phyloP scores from a whole-genome alignment of 805 yeast genomes.

The Zygoascus flipseniorum region DNA sequence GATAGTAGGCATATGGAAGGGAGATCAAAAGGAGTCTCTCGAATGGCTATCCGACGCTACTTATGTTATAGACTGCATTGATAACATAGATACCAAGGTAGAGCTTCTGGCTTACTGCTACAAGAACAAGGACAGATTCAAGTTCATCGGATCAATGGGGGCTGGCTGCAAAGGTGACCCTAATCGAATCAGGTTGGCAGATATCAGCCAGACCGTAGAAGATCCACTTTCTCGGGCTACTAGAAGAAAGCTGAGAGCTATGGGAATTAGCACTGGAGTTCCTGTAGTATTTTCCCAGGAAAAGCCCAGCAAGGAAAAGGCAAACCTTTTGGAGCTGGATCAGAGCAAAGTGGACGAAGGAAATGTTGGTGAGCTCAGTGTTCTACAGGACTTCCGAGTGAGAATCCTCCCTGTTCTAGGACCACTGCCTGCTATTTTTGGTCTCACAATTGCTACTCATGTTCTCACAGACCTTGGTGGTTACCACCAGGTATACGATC shows the following conservation, averaged over 20 bases:
- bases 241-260: conserved; percentile 70
- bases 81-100: conserved; percentile 93
- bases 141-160: conserved; percentile 89
- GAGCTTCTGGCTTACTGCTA: conserved; percentile 74
- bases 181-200: conserved; percentile 81
- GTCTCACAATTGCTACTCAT: conserved; percentile 80
- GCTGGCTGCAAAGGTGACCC: conserved; percentile 97
- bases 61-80: conserved; percentile 89
- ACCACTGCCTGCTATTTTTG: conserved; percentile 95
- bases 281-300: conserved; percentile 91
- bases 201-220: conserved; percentile 82
- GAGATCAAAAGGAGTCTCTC: conserved; percentile 21
- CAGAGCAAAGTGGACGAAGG: conserved; percentile 77
- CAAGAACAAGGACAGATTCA: conserved; percentile 37
- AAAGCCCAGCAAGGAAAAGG: conserved; percentile 94
- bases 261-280: conserved; percentile 67
- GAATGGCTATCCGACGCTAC: conserved; percentile 35
- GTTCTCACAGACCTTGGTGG: conserved; percentile 73
- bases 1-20: conserved; percentile 63
- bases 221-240: conserved; percentile 88
- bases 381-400: conserved; percentile 83
- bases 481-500: conserved; percentile 37
- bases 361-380: conserved; percentile 76
- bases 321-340: conserved; percentile 74
- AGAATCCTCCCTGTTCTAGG: conserved; percentile 94